Evolutionary conservation across 108 stramenopile genomes (phyloP).

Genomic region (Nitzschia palea): DNA sequence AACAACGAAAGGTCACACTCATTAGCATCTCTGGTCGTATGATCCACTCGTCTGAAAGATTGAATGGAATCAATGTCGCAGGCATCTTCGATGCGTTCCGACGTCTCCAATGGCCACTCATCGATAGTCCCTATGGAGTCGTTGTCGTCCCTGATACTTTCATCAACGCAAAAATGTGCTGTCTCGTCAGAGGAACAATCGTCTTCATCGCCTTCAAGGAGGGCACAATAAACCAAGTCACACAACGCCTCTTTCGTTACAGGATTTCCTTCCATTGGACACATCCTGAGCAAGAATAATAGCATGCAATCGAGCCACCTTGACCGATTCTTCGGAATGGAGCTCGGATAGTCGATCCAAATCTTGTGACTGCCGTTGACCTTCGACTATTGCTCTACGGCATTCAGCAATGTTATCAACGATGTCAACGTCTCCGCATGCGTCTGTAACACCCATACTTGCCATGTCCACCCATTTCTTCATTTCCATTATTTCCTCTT

Average conservation of each 20-base stretch:
- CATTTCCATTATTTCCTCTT: not conserved
- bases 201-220: not conserved
- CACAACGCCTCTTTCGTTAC: too few relatives aligned
- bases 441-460: not conserved
- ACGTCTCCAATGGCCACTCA: not conserved
- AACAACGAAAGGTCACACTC: too few relatives aligned
- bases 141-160: not conserved
- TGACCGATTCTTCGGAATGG: not conserved
- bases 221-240: not conserved
- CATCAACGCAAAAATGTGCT: not conserved
- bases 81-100: too few relatives aligned
- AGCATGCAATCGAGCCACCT: not conserved
- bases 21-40: too few relatives aligned
- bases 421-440: not conserved
- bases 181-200: not conserved
- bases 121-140: constrained; percentile 1
- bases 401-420: not conserved
- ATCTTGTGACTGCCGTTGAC: not conserved
- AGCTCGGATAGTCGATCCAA: not conserved
- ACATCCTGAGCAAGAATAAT: not conserved
- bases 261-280: not conserved
- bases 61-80: too few relatives aligned
- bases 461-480: not conserved
- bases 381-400: not conserved
- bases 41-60: too few relatives aligned